Evolutionary conservation across 371 early-diverging fungal genomes (phyloP).

Genomic region (Fennellomyces sp.): DNA sequence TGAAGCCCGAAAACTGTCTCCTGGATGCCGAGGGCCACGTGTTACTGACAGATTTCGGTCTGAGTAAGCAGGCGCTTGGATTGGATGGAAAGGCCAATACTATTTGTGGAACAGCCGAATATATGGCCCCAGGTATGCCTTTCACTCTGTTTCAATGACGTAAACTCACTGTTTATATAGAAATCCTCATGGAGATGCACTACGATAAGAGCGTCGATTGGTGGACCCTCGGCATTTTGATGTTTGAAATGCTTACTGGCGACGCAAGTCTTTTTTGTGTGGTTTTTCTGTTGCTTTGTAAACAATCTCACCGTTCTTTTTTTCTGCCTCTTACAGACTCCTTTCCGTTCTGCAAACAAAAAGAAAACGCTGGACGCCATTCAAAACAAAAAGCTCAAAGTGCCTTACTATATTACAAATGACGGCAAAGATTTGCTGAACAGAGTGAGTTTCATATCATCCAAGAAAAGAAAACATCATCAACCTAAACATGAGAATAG

Average conservation of each 20-base stretch:
- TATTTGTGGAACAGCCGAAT: constrained; percentile 92
- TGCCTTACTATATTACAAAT: constrained; percentile 73
- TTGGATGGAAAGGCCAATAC: constrained; percentile 66
- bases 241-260: constrained; percentile 89
- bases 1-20: constrained; percentile 92
- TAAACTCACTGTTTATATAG: constrained; percentile 26
- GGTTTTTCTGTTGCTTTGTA: neutral
- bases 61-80: constrained; percentile 76
- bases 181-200: constrained; percentile 76
- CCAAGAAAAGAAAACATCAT: neutral
- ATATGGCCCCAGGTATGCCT: constrained; percentile 79
- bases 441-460: constrained; percentile 28
- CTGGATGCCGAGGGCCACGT: constrained; percentile 82
- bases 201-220: constrained; percentile 91
- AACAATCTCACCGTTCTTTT: no score
- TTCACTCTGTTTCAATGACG: neutral
- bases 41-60: constrained; percentile 92
- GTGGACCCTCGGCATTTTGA: constrained; percentile 93
- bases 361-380: constrained; percentile 83
- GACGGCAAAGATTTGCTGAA: constrained; percentile 68
- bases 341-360: constrained; percentile 78
- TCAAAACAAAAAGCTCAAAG: constrained; percentile 69
- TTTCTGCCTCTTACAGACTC: no score
- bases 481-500: constrained; percentile 20
- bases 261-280: constrained; percentile 26